Evolutionary conservation across 2,329 filamentous ascomycete genomes (phyloP).

Genomic region (Aspergillus puulaauensis): DNA sequence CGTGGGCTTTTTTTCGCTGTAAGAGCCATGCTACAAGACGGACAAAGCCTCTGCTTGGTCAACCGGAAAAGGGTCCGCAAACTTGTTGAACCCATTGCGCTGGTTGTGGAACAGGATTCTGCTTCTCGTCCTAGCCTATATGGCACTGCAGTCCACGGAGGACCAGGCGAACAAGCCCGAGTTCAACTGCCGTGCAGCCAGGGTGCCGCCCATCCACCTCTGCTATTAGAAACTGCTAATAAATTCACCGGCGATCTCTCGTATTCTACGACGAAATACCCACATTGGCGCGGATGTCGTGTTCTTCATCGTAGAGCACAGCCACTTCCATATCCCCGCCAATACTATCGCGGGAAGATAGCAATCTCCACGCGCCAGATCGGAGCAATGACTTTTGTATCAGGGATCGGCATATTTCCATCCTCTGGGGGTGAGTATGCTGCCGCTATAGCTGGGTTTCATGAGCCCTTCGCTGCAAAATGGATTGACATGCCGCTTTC

Average conservation of each 20-base stretch:
- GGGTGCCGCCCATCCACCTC: not conserved
- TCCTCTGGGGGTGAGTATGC: not conserved
- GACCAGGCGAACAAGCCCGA: not conserved
- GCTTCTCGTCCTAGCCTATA: not conserved
- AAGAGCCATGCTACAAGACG: not conserved
- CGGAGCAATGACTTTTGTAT: constrained; percentile 7
- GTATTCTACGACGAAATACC: not conserved
- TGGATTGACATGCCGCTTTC: constrained; percentile 1
- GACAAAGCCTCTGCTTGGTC: not conserved
- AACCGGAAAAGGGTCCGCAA: constrained; percentile 12
- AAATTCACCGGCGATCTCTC: not conserved
- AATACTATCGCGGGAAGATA: not conserved
- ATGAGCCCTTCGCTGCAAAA: not conserved
- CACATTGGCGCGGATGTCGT: constrained; percentile 1
- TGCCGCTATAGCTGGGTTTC: constrained; percentile 4
- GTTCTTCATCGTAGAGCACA: constrained; percentile 6
- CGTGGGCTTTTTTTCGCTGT: constrained; percentile 9
- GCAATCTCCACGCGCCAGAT: constrained; percentile 9
- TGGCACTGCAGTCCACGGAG: not conserved
- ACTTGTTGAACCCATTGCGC: constrained; percentile 15
- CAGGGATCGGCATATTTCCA: constrained; percentile 1
- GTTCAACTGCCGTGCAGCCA: not conserved
- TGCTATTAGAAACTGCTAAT: not conserved
- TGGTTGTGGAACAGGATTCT: constrained; percentile 8
- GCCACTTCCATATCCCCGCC: not conserved